phyloP scores from a whole-genome alignment of 257 asterid genomes.

The Fraxinus americana region DNA sequence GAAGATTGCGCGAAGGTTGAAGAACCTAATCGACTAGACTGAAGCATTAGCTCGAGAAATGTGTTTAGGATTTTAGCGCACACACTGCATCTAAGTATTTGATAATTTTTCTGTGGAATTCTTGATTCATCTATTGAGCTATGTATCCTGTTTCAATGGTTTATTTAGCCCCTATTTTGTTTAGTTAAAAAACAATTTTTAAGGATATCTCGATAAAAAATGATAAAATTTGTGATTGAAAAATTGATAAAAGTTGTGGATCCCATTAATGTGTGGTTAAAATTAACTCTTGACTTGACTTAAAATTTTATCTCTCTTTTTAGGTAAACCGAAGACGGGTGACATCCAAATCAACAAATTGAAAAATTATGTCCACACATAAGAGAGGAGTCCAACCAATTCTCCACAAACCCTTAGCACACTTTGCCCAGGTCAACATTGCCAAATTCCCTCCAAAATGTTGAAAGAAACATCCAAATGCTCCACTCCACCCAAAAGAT shows the following conservation, averaged over 20 bases:
- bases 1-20: not conserved
- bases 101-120: not conserved
- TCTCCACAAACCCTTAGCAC: too few relatives aligned
- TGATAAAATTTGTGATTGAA: too few relatives aligned
- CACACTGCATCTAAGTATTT: not conserved
- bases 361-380: too few relatives aligned
- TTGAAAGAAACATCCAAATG: not conserved
- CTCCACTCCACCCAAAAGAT: not conserved
- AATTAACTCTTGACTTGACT: too few relatives aligned
- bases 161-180: too few relatives aligned
- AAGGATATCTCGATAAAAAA: not conserved
- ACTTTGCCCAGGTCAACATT: not conserved
- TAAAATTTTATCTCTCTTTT: too few relatives aligned
- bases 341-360: too few relatives aligned
- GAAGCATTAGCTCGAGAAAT: not conserved
- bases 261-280: too few relatives aligned
- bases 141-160: not conserved
- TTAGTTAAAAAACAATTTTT: too few relatives aligned
- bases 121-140: not conserved
- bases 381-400: too few relatives aligned
- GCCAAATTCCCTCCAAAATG: not conserved
- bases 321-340: too few relatives aligned
- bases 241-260: too few relatives aligned
- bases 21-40: not conserved
- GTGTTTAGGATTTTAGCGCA: not conserved